Base-by-base conservation (phyloP, 2,329 filamentous ascomycete genomes). In the Reticulascus tulasneorum region DNA sequence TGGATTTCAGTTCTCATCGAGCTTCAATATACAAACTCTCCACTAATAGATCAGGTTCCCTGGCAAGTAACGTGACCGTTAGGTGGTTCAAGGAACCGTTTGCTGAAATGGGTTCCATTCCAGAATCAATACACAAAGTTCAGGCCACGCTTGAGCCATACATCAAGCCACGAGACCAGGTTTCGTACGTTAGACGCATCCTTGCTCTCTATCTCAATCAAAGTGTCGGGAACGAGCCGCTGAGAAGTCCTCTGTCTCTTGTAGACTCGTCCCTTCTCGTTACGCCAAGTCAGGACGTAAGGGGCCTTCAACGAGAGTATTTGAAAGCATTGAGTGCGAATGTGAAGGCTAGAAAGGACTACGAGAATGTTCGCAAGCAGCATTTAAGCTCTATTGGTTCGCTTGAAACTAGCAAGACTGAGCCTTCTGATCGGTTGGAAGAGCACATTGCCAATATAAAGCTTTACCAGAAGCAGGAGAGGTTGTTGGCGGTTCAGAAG, bases 111-210 rank as follows among this genome's bases (percentile, higher is more conserved):
- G 50, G 47, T 11, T 46, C 53, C 44, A 35, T 61, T 20, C 39
- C 59, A 15, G 60, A 68, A 12, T 50, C 53, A 10, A 38, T 67
- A 11, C 50, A 60, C 30, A 56, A 56, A 22, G 54, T 73, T 22
- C 63, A 69, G 36, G 55, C 59, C 25, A 59, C 56, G 13, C 62
- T 83, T 16, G 59, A 64, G 22, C 69, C 73, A 5, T 78, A 69
- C 42, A 62, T 81, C 37, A 75, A 73, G 33, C 67, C 73, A 19
- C 68, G 76, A 18, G 75, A 80, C 38, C 74, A 82, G 46, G 66
- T 70, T 31, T 62, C 69, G 23, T 71, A 73, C 29, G 73, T 82
- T 37, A 67, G 75, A 43, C 72, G 71, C 32, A 59, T 79, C 20
- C 51, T 80, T 29, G 67, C 73, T 26, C 64, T 73, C 15, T 68